Base-by-base conservation (phyloP, 106 monocot species). In the Allium cepa region DNA sequence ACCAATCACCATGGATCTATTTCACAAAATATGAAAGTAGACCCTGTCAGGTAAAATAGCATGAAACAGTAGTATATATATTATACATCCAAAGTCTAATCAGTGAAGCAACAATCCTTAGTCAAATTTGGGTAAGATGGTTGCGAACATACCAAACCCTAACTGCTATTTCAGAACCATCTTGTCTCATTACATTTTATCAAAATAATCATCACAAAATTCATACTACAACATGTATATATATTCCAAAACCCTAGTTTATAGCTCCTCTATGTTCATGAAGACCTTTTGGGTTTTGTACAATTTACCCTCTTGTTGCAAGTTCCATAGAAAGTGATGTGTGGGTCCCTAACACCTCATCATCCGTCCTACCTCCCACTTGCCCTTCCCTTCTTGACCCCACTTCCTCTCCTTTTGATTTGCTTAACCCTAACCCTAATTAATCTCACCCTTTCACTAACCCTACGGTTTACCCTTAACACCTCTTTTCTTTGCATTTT, bases 391-490 rank as follows among this genome's bases (percentile, higher is more conserved):
- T 36, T 5, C 36, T 4, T 36, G 36, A 36, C 36, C 36, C 36
- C 36, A 36, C 36, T 36, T 36, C 65, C 48, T 9, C 7, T 53
- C 11, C 7, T 7, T 27, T 47, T 47, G 8, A 5, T 26, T 16
- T 8, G 11, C 8, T 26, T 69, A 47, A 70, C 57, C 70, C 70
- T 57, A 55, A 57, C 69, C 27, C 69, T 69, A n/a, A 56, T 49
- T 11, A 8, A 2, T 48, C 50, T 52, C 15, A 17, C 11, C 68
- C 68, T 15, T 69, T 45, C 45, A 57, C 56, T 69, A 62, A 77
- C 63, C 76, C 76, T 58, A 60, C 50, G 67, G 59, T 26, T 77
- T 58, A 49, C 46, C 10, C 10, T 47, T 10, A 53, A 61, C 46
- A 55, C 53, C 15, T 8, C 15, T 55, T 12, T 12, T 55, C 53